Base-by-base conservation (phyloP, 2,329 filamentous ascomycete genomes). In the Chaetomium sp. region DNA sequence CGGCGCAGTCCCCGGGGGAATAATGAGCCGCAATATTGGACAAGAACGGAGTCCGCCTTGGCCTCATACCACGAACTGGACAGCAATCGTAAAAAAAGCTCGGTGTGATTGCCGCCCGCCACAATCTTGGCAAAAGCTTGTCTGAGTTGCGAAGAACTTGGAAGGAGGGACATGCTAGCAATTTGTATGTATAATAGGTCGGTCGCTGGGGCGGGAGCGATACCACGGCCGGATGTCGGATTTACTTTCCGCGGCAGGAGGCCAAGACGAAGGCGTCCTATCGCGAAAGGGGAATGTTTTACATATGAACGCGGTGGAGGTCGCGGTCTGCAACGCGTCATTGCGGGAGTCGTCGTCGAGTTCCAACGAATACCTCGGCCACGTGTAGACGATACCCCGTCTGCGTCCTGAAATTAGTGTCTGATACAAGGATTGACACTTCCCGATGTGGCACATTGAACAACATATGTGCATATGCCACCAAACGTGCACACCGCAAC, bases 101-200 rank as follows among this genome's bases (percentile, higher is more conserved):
- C 56, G 56, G 35, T 47, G n/a, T 59, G 9, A 50, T 55, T 42
- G 59, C 45, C 45, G n/a, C 25, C 62, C 56, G 65, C 66, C 62
- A 58, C 66, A 50, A 53, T 13, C 68, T 70, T 70, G 69, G 69
- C 69, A 60, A 70, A 70, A 70, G 69, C 69, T 70, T 70, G 61
- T 70, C 60, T 63, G 31, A 21, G 29, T 56, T n/a, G 33, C 33
- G 35, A 51, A 42, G 33, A 54, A 47, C 16, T 25, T 31, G 8
- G 35, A 35, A 23, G 31, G 21, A 23, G 8, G 33, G 5, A 42
- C 12, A 31, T 23, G 19, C 12, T 31, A 51, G 33, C n/a, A n/a
- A n/a, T n/a, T n/a, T n/a, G n/a, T n/a, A n/a, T n/a, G n/a, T n/a
- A n/a, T 21, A 7, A 27, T 21, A n/a, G 23, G 31, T 27, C 49